Base-by-base conservation (phyloP, 331 rosid species). In the Dryas integrifolia region DNA sequence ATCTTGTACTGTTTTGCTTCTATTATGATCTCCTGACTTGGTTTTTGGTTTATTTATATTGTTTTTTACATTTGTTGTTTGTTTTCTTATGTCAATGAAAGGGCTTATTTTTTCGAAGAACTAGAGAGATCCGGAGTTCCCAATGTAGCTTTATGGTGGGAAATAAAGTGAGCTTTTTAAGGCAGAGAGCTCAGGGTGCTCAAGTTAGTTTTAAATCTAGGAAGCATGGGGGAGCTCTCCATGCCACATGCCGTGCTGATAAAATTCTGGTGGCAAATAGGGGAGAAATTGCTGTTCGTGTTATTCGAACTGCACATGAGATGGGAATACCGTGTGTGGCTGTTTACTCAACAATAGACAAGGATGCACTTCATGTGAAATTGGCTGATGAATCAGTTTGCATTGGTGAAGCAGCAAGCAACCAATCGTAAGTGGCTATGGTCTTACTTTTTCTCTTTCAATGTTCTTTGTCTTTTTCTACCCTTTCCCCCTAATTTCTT, bases 271-370 rank as follows among this genome's bases (percentile, higher is more conserved):
- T 94, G 41, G 96, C 98, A 0, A 94, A 94, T 41, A 81, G 98
- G 86, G 98, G 98, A 40, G 96, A 94, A 75, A 94, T 94, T 76
- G 97, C 98, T 3, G 98, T 94, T 84, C 98, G 97, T 13, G 79
- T 94, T 39, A 94, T 91, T 68, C 85, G 98, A 49, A 94, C 97
- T n/a, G 97, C 97, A 46, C 97, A 91, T 84, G 98, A 94, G 77
- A 58, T 92, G 86, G 98, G 98, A 58, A 92, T 92, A 11, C 98
- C 98, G 64, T 86, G 90, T 79, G 88, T 86, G 48, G 88, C 90
- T 74, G 90, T 86, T 60, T 86, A 86, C 84, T 86, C 90, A 49
- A 86, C 90, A 72, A 76, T 86, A 18, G 90, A 86, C 79, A 83
- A 83, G 82, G 88, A 86, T 12, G 90, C 90, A 14, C 97, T 89